These are phyloP conservation scores for Beta macrorhiza DNA, from an alignment of 179 eudicot species.

Conservation along the genomic window DNA sequence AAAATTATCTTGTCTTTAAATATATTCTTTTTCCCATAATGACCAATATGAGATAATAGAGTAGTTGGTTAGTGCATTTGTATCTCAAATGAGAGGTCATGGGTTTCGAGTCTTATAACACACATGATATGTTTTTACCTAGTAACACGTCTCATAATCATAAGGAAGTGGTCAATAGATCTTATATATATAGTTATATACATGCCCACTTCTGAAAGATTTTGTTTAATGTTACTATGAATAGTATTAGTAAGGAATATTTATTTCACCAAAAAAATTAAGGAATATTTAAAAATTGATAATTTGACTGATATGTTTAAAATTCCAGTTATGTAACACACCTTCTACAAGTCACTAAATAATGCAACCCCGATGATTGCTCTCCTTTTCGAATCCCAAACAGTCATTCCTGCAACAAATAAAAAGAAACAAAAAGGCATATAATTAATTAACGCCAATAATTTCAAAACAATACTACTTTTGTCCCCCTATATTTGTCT, in stretches of 20 bases:
- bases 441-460: too few species aligned
- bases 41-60: too few species aligned
- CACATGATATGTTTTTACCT: too few species aligned
- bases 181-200: neutral
- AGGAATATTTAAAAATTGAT: neutral
- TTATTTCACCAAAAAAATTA: neutral
- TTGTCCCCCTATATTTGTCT: neutral
- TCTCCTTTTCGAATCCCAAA: neutral
- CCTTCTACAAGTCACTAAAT: neutral
- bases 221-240: slow-evolving; percentile 11
- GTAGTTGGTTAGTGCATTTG: too few species aligned
- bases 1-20: too few species aligned
- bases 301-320: neutral
- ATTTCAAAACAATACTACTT: neutral
- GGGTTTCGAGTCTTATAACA: too few species aligned
- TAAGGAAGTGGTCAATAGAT: slow-evolving; percentile 3
- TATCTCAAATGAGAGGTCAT: too few species aligned
- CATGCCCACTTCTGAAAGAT: neutral
- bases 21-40: too few species aligned
- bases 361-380: neutral
- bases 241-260: neutral
- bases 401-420: neutral
- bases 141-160: slow-evolving; percentile 2
- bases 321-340: neutral
- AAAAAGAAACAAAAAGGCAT: neutral